Percentiles rank a stretch among this genome's conserved stretches.
phyloP scores from a whole-genome alignment of 176 grass and related monocot species.

The Rhynchospora breviuscula region DNA sequence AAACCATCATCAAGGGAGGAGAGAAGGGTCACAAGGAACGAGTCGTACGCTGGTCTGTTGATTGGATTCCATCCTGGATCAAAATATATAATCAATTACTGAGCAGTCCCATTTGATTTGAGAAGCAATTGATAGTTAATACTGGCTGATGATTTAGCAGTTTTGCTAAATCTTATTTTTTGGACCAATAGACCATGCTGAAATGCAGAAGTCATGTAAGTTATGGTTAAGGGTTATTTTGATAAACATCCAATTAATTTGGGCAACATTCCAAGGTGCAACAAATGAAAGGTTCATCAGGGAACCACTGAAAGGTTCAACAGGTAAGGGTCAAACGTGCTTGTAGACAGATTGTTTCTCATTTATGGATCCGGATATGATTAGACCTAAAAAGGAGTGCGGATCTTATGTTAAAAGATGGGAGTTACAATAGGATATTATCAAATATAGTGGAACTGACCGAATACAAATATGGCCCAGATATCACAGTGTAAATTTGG shows the following conservation, averaged over 20 bases:
- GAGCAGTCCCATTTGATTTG: neutral
- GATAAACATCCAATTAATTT: neutral
- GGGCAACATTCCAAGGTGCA: neutral
- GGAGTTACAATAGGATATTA: neutral
- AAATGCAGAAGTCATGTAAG: no score
- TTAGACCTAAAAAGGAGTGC: neutral
- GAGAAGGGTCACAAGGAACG: conserved; percentile 64
- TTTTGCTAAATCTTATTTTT: neutral
- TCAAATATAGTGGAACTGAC: neutral
- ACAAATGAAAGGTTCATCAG: neutral
- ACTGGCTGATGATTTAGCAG: neutral
- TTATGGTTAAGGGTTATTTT: neutral
- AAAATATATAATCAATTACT: neutral
- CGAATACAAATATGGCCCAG: neutral
- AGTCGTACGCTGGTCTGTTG: conserved; percentile 65
- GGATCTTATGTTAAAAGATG: neutral
- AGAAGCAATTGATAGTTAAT: neutral
- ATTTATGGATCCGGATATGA: neutral
- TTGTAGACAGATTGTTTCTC: neutral
- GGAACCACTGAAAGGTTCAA: neutral
- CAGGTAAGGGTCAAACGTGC: neutral
- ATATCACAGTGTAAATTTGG: neutral
- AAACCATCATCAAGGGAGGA: conserved; percentile 36
- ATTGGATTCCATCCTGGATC: conserved; percentile 30
- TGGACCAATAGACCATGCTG: no score